These are phyloP conservation scores for Eutrema yunnanense DNA, from an alignment of 345 rosid species.

Conservation along the genomic window DNA sequence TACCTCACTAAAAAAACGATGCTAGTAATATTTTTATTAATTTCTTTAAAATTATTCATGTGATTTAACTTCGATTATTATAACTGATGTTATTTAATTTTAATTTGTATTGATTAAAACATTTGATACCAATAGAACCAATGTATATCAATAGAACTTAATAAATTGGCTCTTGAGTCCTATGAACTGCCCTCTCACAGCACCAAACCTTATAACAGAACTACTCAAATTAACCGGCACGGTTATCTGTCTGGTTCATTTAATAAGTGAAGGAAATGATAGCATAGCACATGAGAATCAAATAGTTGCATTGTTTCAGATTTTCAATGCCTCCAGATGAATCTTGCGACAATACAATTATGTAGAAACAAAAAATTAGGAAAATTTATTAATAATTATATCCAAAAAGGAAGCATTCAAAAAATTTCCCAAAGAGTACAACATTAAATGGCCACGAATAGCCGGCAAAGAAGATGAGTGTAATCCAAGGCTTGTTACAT, in stretches of 20 bases:
- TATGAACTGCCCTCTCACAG: background rate
- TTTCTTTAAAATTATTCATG: too few relatives aligned
- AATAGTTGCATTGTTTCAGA: background rate
- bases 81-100: too few relatives aligned
- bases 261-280: too few relatives aligned
- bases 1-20: too few relatives aligned
- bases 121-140: too few relatives aligned
- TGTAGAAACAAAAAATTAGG: background rate
- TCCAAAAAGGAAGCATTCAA: conserved; percentile 15
- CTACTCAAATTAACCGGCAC: background rate
- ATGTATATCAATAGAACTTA: too few relatives aligned
- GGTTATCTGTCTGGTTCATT: background rate
- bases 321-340: background rate
- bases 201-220: background rate
- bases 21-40: too few relatives aligned
- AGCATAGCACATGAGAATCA: too few relatives aligned
- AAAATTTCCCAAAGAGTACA: conserved; percentile 14
- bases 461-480: conserved; percentile 17
- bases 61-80: too few relatives aligned
- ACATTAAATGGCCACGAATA: conserved; percentile 21
- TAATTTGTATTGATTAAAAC: too few relatives aligned
- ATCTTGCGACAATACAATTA: background rate
- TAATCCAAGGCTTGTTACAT: conserved; percentile 29
- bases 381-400: conserved; percentile 2
- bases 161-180: too few relatives aligned